Conservation (phyloP, 2,329 filamentous ascomycete genomes). For the Alternaria consortialis region DNA sequence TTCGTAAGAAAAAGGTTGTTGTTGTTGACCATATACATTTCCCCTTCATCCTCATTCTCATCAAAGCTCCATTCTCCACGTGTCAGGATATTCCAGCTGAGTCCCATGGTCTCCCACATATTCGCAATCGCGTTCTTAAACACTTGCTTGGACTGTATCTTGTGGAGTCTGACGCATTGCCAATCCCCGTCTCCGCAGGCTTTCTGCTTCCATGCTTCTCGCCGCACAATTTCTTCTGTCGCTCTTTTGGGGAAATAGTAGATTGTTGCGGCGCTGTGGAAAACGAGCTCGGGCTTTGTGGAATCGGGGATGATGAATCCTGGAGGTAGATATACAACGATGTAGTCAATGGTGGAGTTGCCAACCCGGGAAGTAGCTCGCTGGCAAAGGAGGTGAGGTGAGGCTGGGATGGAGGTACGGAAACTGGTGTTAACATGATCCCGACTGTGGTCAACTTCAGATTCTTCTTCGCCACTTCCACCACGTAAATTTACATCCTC, state of each 20-base stretch:
- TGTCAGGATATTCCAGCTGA: neutral
- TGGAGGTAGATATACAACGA: conserved; percentile 16
- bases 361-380: neutral
- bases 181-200: neutral
- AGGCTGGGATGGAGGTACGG: neutral
- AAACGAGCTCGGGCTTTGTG: conserved; percentile 12
- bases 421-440: neutral
- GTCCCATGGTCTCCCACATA: conserved; percentile 5
- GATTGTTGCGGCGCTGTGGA: conserved; percentile 2
- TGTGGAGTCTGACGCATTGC: conserved; percentile 10
- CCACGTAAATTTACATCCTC: neutral
- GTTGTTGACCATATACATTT: conserved; percentile 22
- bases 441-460: neutral
- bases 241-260: conserved; percentile 4
- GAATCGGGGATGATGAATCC: conserved; percentile 13
- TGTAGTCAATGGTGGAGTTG: neutral
- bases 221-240: neutral
- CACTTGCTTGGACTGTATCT: conserved; percentile 17
- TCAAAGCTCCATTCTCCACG: conserved; percentile 10
- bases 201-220: conserved; percentile 1
- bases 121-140: conserved; percentile 20
- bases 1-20: neutral
- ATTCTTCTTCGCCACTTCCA: neutral
- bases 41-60: conserved; percentile 10
- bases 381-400: neutral